Evolutionary conservation across 306 rosid genomes (phyloP).

Genomic region (Cicer arietinum): DNA sequence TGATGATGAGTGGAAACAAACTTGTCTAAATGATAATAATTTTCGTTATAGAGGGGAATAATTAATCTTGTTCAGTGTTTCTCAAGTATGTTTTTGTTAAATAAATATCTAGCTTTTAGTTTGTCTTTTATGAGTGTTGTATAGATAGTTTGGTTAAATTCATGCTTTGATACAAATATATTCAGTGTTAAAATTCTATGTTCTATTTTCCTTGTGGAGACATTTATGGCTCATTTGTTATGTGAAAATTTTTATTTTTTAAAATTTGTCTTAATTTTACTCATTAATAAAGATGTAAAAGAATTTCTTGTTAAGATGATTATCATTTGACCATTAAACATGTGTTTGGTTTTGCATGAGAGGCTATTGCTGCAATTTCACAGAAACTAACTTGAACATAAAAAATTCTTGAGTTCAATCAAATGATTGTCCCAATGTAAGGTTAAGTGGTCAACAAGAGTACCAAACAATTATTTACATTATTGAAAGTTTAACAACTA

Average conservation of each 20-base stretch:
- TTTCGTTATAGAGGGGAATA: not conserved
- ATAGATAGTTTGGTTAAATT: not conserved
- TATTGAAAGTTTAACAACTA: not conserved
- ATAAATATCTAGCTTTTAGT: not conserved
- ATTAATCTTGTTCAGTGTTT: constrained; percentile 32
- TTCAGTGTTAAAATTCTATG: not conserved
- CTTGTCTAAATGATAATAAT: constrained; percentile 13
- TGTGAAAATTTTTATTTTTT: not conserved
- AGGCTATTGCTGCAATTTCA: too few species aligned
- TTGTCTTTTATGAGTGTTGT: not conserved
- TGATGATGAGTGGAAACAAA: constrained; percentile 68
- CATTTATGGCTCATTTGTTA: too few species aligned
- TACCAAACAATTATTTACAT: not conserved
- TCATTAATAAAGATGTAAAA: too few species aligned
- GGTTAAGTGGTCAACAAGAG: not conserved
- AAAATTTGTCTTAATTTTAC: not conserved
- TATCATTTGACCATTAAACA: not conserved
- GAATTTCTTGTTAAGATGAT: not conserved
- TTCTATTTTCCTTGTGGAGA: too few species aligned
- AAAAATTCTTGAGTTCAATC: too few species aligned
- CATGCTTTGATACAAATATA: constrained; percentile 9
- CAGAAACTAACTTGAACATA: too few species aligned
- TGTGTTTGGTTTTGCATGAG: too few species aligned
- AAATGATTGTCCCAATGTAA: not conserved
- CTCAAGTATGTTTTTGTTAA: not conserved